Base-by-base conservation (phyloP, 495 filamentous ascomycete species). In the Hypomontagnella monticulosa region DNA sequence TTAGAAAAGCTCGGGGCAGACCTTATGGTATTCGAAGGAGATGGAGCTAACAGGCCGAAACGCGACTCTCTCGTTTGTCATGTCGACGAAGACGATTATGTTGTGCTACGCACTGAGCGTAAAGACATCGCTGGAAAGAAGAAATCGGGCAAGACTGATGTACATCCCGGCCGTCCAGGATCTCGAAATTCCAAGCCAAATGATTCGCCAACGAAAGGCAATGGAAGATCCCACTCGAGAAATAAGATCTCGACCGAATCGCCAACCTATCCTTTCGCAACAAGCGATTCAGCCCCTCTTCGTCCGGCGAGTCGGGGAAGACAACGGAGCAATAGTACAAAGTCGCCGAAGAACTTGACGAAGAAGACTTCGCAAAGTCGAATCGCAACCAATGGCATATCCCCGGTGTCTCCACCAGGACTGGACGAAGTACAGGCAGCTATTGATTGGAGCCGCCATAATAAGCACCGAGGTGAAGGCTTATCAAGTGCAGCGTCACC, bases 21-120 rank as follows among this genome's bases (percentile, higher is more conserved):
- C n/a, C 60, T 69, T 1, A 63, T 69, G 58, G 54, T 69, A 33
- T 69, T 69, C 23, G 41, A 69, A 52, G 55, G 59, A 16, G 66
- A 54, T 7, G 9, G 50, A 14, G 55, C 60, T 15, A 61, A 37
- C 46, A 52, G 66, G 6, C 36, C 43, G 16, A 55, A 59, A 38
- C 66, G 66, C 4, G 66, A 69, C 27, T 63, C 59, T 30, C 60
- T 69, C 18, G 55, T 69, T 33, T 69, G 66, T 36, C 59, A 69
- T 32, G 58, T 63, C 7, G 66, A 69, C 16, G 66, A 69, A 27
- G 66, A 69, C 32, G 59, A 69, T 43, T 69, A 55, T 38, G 57
- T 61, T 16, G 37, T 60, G 12, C 34, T 59, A n/a, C 51, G 41
- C 15, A 32, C 57, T 6, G 41, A 52, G 36, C 59, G 49, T 11